Evolutionary conservation across 495 filamentous ascomycete species (phyloP).

Genomic region (Cudoniella acicularis): DNA sequence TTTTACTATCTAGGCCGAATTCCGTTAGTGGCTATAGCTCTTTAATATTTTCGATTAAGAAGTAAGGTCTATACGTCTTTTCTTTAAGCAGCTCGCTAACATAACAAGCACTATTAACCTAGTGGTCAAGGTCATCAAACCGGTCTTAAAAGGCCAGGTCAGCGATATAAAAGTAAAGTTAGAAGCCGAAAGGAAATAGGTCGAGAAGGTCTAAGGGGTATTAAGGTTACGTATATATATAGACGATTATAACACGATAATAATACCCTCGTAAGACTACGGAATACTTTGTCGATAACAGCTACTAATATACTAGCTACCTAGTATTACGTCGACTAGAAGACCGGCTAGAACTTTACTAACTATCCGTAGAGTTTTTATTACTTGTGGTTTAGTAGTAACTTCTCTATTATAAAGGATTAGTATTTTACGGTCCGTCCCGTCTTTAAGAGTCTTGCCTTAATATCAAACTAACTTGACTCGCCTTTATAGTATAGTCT

Average conservation of each 20-base stretch:
- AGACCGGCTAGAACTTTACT: conserved; percentile 3
- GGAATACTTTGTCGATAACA: background rate
- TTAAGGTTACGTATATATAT: background rate
- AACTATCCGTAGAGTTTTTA: background rate
- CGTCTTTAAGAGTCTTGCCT: too few species aligned
- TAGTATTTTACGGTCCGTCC: too few species aligned
- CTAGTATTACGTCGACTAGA: conserved; percentile 1
- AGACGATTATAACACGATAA: background rate
- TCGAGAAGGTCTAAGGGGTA: conserved; percentile 1
- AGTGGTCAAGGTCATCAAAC: background rate
- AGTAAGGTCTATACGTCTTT: background rate
- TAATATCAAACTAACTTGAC: too few species aligned
- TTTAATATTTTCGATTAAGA: background rate
- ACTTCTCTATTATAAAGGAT: background rate
- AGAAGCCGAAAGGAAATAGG: background rate
- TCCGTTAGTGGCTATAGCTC: background rate
- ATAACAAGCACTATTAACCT: background rate
- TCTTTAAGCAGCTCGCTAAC: background rate
- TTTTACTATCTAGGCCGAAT: background rate
- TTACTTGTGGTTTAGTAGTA: background rate
- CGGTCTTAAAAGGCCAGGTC: background rate
- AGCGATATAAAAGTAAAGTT: background rate
- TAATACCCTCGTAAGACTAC: background rate
- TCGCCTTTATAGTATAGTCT: too few species aligned
- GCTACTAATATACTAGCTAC: background rate